Base-by-base conservation (phyloP, 2,329 filamentous ascomycete genomes). In the Apiospora sp. region DNA sequence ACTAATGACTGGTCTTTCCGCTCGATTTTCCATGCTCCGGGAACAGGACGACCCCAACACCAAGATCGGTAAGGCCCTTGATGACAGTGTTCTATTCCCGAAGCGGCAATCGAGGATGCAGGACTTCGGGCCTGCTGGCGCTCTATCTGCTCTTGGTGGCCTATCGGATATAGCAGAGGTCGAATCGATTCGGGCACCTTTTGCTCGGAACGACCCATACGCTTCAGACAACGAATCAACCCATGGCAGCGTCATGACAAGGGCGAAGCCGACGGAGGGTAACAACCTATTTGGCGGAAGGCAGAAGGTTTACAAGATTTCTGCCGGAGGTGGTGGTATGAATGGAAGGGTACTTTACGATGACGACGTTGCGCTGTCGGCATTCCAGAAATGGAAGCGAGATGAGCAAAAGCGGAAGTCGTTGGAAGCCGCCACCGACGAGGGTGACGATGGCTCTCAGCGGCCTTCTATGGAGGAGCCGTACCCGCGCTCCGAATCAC, bases 231-330 rank as follows among this genome's bases (percentile, higher is more conserved):
- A 92, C 48, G 91, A 92, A 67, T 90, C 89, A 8, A 84, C 85
- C 13, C 84, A 82, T 67, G 88, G 90, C 1, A 94, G 93, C 81
- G 88, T 98, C n/a, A 96, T 98, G 93, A 92, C 87, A 77, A 89
- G 96, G 70, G 87, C 92, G 10, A 92, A 95, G 77, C 95, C 94
- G 0, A 92, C 90, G 1, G 96, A 98, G 80, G 95, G 96, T 67
- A 99, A 98, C 80, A 93, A 94, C 76, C 83, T 99, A 72, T 99
- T 99, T 82, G 96, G 96, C 72, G 96, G 96, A 22, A 91, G 96
- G 64, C 96, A 98, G 81, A 98, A 98, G 84, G 92, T 98, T 49
- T 98, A 97, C 83, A 95, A 94, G 81, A 93, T 98, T 75, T 87
- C 93, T 0, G 86, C 85, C 4, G 87, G 87, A 37, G 58, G 58